These are phyloP conservation scores for Dipteronia sinensis DNA, from an alignment of 345 rosid genomes.

Conservation along the genomic window DNA sequence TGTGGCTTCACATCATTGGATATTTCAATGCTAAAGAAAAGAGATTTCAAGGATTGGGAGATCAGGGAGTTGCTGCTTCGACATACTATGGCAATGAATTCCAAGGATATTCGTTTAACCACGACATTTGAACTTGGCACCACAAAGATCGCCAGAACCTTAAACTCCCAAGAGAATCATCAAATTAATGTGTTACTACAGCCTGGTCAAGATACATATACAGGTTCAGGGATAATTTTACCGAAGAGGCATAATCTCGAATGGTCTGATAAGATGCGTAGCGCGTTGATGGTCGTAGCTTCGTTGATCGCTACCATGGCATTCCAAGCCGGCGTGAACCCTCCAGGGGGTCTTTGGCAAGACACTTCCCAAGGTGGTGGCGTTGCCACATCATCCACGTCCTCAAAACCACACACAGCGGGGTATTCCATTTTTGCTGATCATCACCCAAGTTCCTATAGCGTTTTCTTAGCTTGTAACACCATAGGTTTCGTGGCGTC, in stretches of 20 bases:
- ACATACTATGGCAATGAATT: not conserved
- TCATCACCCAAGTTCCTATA: too few species aligned
- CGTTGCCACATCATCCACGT: not conserved
- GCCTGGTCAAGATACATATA: too few species aligned
- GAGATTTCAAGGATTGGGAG: not conserved
- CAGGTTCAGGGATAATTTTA: too few species aligned
- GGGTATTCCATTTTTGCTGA: too few species aligned
- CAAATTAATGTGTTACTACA: too few species aligned
- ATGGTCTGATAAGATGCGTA: not conserved
- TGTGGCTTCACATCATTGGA: slow-evolving; percentile 21
- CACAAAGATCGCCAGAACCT: too few species aligned
- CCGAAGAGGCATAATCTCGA: too few species aligned
- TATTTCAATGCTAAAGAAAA: not conserved
- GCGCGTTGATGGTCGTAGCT: slow-evolving; percentile 19
- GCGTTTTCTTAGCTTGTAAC: not conserved
- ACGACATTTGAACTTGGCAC: too few species aligned
- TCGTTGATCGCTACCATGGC: slow-evolving; percentile 24
- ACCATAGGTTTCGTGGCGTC: slow-evolving; percentile 15
- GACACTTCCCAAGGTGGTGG: not conserved
- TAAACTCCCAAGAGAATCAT: too few species aligned
- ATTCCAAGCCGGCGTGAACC: slow-evolving; percentile 15
- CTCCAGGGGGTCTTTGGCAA: slow-evolving; percentile 24
- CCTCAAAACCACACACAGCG: too few species aligned
- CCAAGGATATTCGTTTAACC: too few species aligned
- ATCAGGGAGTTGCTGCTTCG: not conserved